Percentiles rank a stretch among this genome's conserved stretches.
Evolutionary conservation across 345 rosid genomes (phyloP).

Genomic region (Euclidium syriacum): DNA sequence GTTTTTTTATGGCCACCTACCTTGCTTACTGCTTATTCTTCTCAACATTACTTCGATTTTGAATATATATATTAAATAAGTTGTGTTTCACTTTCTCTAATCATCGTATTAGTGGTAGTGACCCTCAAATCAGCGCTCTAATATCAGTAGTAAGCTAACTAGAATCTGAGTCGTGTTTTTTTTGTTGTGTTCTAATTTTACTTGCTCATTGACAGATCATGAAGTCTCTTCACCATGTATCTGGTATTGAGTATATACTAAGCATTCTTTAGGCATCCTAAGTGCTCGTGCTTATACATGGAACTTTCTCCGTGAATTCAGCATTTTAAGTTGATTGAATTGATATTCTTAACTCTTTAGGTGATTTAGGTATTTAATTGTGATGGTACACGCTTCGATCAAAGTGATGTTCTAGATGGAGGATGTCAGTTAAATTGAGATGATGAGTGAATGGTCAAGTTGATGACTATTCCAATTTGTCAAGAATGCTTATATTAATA

Average conservation of each 20-base stretch:
- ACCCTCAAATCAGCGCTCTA: neutral
- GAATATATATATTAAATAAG: neutral
- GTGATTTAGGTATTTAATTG: constrained; percentile 11
- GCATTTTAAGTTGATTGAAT: constrained; percentile 4
- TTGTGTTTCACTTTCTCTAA: neutral
- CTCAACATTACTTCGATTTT: neutral
- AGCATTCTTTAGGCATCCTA: neutral
- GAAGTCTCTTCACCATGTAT: neutral
- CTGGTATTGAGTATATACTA: neutral
- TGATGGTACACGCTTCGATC: neutral
- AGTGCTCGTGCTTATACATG: constrained; percentile 1
- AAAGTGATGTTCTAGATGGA: constrained; percentile 13
- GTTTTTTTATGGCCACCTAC: constrained; percentile 3
- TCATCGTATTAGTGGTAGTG: neutral
- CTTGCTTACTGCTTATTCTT: constrained; percentile 1
- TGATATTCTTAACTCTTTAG: neutral
- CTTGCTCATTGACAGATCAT: neutral
- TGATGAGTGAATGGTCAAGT: constrained; percentile 13
- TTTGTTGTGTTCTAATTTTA: neutral
- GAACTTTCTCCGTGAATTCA: constrained; percentile 3
- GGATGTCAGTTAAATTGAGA: constrained; percentile 16
- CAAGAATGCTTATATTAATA: constrained; percentile 3
- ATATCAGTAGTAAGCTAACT: constrained; percentile 10
- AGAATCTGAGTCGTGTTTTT: constrained; percentile 2
- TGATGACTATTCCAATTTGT: constrained; percentile 6